Evolutionary conservation across 108 stramenopile species (phyloP).

Genomic region (Skeletonema grethae): DNA sequence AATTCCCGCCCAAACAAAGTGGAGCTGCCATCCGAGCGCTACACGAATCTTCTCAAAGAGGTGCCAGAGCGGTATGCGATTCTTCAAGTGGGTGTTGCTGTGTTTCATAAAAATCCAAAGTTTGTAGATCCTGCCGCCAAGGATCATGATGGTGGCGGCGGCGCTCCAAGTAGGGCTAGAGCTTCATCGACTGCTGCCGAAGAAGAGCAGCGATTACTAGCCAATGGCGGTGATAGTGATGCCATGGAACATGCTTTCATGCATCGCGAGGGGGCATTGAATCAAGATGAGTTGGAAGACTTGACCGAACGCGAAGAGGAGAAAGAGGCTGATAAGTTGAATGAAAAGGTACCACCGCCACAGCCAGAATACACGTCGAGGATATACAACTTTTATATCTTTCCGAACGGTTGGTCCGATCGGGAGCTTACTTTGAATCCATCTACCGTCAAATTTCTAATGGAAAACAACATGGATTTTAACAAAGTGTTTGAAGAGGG

Average conservation of each 20-base stretch:
- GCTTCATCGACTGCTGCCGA: neutral
- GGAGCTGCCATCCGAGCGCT: slow-evolving; percentile 61
- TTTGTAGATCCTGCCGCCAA: neutral
- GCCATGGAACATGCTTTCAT: slow-evolving; percentile 42
- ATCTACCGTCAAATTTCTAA: slow-evolving; percentile 63
- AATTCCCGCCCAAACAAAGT: slow-evolving; percentile 51
- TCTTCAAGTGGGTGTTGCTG: slow-evolving; percentile 73
- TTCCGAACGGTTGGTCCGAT: slow-evolving; percentile 48
- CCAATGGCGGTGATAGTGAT: slow-evolving; percentile 8
- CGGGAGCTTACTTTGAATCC: slow-evolving; percentile 73
- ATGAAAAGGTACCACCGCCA: neutral
- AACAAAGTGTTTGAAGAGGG: slow-evolving; percentile 66
- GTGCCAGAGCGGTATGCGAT: slow-evolving; percentile 77
- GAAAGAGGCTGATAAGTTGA: neutral
- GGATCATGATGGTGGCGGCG: neutral
- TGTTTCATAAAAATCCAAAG: slow-evolving; percentile 67
- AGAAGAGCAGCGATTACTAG: slow-evolving; percentile 1
- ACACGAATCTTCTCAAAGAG: slow-evolving; percentile 45
- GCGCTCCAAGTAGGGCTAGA: slow-evolving; percentile 4
- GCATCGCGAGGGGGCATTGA: slow-evolving; percentile 47
- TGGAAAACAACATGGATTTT: slow-evolving; percentile 73
- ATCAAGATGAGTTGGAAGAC: slow-evolving; percentile 46
- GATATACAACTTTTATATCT: slow-evolving; percentile 82
- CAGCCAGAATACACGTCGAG: slow-evolving; percentile 40
- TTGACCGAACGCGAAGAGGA: slow-evolving; percentile 40